Percentiles rank a stretch among this genome's conserved stretches.
phyloP scores from a whole-genome alignment of 345 rosid genomes.

The Reutealis trisperma region DNA sequence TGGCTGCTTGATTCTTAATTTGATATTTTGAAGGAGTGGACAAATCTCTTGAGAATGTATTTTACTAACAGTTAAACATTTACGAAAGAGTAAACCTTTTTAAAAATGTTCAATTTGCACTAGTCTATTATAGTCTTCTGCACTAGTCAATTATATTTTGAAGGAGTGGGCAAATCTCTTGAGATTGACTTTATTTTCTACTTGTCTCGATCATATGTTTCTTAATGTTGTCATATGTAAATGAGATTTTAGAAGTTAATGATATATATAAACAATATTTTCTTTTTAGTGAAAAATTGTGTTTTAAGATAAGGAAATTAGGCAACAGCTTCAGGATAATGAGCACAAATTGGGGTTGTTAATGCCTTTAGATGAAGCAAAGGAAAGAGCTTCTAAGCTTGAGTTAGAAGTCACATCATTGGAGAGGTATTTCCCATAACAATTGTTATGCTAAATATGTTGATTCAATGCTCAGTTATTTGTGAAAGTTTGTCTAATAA shows the following conservation, averaged over 20 bases:
- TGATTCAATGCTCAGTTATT: background rate
- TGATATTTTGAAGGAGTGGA: no score
- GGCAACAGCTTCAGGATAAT: conserved; percentile 82
- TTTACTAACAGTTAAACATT: no score
- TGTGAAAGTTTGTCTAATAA: background rate
- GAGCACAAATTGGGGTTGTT: conserved; percentile 82
- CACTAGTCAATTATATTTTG: no score
- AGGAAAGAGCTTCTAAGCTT: conserved; percentile 70
- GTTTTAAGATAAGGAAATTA: conserved; percentile 74
- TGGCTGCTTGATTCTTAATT: no score
- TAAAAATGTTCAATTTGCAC: no score
- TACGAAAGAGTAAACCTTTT: no score
- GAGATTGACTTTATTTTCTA: conserved; percentile 12
- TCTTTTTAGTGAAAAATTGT: conserved; percentile 18
- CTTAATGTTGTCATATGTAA: background rate
- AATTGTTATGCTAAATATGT: background rate
- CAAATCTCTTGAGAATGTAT: no score
- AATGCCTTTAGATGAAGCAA: conserved; percentile 79
- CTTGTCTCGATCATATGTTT: background rate
- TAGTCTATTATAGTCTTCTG: no score
- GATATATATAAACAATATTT: conserved; percentile 12
- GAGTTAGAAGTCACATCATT: conserved; percentile 77
- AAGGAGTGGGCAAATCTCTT: no score
- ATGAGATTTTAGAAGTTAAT: background rate
- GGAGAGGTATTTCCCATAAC: conserved; percentile 59